Evolutionary conservation across 2,329 filamentous ascomycete species (phyloP).

Genomic region (Stachybotrys chlorohalonatus): DNA sequence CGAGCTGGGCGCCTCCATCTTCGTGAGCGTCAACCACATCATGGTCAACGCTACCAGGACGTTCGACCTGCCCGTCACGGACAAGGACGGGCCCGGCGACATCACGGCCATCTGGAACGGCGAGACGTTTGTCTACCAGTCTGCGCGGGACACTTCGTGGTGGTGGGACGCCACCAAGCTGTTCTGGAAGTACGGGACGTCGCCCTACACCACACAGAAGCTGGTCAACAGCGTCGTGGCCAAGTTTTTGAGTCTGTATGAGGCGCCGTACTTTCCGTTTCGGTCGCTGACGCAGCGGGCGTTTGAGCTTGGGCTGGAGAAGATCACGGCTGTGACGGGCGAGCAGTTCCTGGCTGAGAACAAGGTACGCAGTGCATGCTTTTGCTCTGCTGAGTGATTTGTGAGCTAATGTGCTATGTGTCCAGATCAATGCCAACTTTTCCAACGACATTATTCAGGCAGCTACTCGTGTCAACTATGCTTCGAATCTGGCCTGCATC

Average conservation of each 20-base stretch:
- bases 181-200: slow-evolving; percentile 75
- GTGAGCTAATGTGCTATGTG: slow-evolving; percentile 2
- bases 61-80: slow-evolving; percentile 58
- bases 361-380: slow-evolving; percentile 27
- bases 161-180: slow-evolving; percentile 80
- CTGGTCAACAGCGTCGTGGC: slow-evolving; percentile 63
- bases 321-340: slow-evolving; percentile 62
- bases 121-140: slow-evolving; percentile 58
- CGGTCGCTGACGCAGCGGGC: slow-evolving; percentile 61
- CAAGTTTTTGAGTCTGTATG: slow-evolving; percentile 73
- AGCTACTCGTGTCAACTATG: slow-evolving; percentile 89
- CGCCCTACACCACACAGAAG: slow-evolving; percentile 63
- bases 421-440: slow-evolving; percentile 55
- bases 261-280: slow-evolving; percentile 78
- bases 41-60: slow-evolving; percentile 62
- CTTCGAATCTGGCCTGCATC: slow-evolving; percentile 75
- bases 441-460: slow-evolving; percentile 79
- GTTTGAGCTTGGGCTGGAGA: slow-evolving; percentile 56
- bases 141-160: slow-evolving; percentile 46
- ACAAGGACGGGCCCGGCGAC: slow-evolving; percentile 34
- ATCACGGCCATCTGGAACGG: slow-evolving; percentile 81
- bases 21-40: slow-evolving; percentile 77
- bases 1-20: slow-evolving; percentile 88
- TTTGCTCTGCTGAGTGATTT: not conserved
- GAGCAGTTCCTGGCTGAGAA: slow-evolving; percentile 61